Evolutionary conservation across 2,329 filamentous ascomycete species (phyloP), one percentile per base, ranked within the genome.

Genomic region (Aspergillus niger): DNA sequence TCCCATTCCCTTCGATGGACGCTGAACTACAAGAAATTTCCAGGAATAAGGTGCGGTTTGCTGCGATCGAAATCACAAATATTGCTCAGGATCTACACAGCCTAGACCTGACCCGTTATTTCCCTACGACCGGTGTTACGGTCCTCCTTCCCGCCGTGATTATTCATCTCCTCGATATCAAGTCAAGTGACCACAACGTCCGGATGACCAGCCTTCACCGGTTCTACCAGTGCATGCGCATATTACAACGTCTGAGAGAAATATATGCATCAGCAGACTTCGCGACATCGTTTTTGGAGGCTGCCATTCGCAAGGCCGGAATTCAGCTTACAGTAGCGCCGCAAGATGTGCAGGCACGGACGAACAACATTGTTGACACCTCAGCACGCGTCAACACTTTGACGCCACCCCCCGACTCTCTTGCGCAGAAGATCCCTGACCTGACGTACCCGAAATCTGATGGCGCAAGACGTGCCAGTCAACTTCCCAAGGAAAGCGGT

Each of bases 211-310:
- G 91, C 50, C 84, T 92, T 24, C 86, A 89, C 60, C 91, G 92
- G 20, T 97, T 97, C 80, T 90, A 89, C 68, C 89, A 92, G 73
- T 97, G 94, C 78, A 97, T 97, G 91, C 86, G 89, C 50, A 92
- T 97, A 61, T 90, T 97, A 82, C 89, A 92, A 73, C 89, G 89
- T 64, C 83, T 98, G 17, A 87, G 92, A 39, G 92, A 97, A 71
- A 91, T 92, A 30, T 97, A 98, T 71, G 89, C 92, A 0, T 92
- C 93, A 0, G 94, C 94, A n/a, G 93, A 97, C 75, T 97, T 95
- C 70, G 92, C 92, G n/a, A 94, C 91, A 0, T 91, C 91, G 2
- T 97, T 97, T 80, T 83, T 97, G n/a, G 91, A 96, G 73, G 92
- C 92, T 1, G 92, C 92, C 0, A 90, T 97, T 64, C 88, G 91